Conservation (phyloP, 305 asterid genomes). For the Fraxinus albicans region DNA sequence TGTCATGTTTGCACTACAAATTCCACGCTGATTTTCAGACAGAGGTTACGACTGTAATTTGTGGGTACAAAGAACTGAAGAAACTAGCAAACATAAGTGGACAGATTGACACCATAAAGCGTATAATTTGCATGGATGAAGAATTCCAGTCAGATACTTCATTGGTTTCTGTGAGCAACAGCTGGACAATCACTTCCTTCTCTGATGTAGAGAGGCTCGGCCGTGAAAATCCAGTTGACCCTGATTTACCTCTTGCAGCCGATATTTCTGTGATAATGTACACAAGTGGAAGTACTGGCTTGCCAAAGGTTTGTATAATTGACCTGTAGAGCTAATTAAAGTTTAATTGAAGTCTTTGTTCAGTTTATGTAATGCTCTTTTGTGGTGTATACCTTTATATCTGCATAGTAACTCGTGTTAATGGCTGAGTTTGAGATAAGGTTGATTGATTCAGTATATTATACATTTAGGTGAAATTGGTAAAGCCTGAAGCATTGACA, state of each 20-base stretch:
- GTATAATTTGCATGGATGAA: constrained; percentile 80
- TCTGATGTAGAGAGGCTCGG: constrained; percentile 74
- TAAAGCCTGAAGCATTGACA: neutral
- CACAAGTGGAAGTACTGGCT: constrained; percentile 97
- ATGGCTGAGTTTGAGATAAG: neutral
- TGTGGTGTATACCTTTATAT: constrained; percentile 57
- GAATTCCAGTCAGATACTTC: constrained; percentile 61
- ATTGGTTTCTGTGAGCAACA: constrained; percentile 41
- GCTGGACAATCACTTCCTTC: constrained; percentile 70
- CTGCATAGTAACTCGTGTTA: neutral
- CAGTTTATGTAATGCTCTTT: neutral
- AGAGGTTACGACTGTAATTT: constrained; percentile 94
- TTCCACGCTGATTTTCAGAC: constrained; percentile 61
- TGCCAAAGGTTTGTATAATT: constrained; percentile 75
- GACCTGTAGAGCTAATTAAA: neutral
- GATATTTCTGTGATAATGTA: constrained; percentile 97
- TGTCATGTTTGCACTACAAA: constrained; percentile 16
- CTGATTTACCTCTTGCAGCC: constrained; percentile 80
- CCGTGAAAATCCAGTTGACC: constrained; percentile 65
- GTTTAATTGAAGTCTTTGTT: neutral
- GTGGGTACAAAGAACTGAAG: constrained; percentile 87
- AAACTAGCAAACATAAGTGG: constrained; percentile 75
- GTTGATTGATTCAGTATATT: neutral
- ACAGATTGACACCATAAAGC: constrained; percentile 87
- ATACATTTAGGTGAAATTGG: neutral